phyloP scores from a whole-genome alignment of 768 basidiomycete genomes.

The Xanthoconium stramineum region DNA sequence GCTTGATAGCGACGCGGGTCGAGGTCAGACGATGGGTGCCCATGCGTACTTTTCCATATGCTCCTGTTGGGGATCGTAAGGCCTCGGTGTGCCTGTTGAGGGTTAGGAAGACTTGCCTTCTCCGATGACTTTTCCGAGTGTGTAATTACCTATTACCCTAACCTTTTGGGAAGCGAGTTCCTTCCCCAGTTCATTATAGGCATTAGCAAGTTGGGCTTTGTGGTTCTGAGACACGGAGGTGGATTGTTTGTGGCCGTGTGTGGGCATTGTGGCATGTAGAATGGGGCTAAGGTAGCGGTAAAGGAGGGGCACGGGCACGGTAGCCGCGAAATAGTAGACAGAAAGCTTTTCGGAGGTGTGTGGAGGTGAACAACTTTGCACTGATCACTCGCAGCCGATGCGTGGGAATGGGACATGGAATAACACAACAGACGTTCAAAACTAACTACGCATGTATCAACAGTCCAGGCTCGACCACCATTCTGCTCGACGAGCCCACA shows the following conservation, averaged over 20 bases:
- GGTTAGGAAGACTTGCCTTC: constrained; percentile 62
- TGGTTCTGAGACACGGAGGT: constrained; percentile 68
- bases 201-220: constrained; percentile 87
- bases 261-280: constrained; percentile 42
- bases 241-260: constrained; percentile 58
- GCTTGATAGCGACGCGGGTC: constrained; percentile 93
- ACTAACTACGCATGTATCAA: constrained; percentile 19
- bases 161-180: constrained; percentile 90
- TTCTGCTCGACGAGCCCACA: constrained; percentile 13
- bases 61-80: constrained; percentile 51
- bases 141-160: constrained; percentile 92
- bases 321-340: constrained; percentile 28
- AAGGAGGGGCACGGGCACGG: constrained; percentile 36
- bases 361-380: constrained; percentile 12
- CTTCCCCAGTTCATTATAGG: constrained; percentile 96
- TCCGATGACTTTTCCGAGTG: constrained; percentile 88
- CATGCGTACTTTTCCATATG: constrained; percentile 93
- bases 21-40: constrained; percentile 92
- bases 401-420: constrained; percentile 20
- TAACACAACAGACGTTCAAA: constrained; percentile 20
- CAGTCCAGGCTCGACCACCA: constrained; percentile 19
- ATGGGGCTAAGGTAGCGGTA: constrained; percentile 26
- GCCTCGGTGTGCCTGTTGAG: constrained; percentile 8
- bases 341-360: constrained; percentile 6
- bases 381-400: background rate